phyloP scores from a whole-genome alignment of 2,329 filamentous ascomycete genomes.

The Neophaeococcomyces aloes region DNA sequence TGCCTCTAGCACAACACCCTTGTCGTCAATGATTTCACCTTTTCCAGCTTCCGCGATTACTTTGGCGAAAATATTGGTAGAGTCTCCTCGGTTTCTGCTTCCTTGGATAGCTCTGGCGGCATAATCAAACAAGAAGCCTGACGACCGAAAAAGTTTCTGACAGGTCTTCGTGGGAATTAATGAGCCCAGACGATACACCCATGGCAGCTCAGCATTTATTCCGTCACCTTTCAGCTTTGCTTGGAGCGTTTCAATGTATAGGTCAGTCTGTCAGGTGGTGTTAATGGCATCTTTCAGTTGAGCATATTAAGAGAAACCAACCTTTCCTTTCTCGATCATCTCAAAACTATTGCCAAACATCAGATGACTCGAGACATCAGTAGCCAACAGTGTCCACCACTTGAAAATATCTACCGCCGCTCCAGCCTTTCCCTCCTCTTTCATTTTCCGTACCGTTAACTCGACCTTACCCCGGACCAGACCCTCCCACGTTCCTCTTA shows the following conservation, averaged over 20 bases:
- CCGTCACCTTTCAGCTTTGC: neutral
- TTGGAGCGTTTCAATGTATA: constrained; percentile 1
- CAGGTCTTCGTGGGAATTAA: neutral
- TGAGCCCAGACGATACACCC: neutral
- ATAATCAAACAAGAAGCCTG: neutral
- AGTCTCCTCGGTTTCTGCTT: neutral
- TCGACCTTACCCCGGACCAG: neutral
- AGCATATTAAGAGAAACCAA: neutral
- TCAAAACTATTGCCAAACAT: constrained; percentile 33
- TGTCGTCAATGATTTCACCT: constrained; percentile 19
- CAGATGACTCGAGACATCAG: constrained; percentile 45
- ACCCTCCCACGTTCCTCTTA: neutral
- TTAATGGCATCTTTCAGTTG: neutral
- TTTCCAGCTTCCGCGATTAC: constrained; percentile 16
- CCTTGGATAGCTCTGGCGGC: neutral
- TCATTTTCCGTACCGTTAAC: constrained; percentile 5
- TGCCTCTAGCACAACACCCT: constrained; percentile 31
- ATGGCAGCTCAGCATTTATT: neutral
- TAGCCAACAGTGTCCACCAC: constrained; percentile 45
- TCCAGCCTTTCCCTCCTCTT: neutral
- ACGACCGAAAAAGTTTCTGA: neutral
- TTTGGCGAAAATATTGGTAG: constrained; percentile 1
- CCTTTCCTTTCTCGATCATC: constrained; percentile 1
- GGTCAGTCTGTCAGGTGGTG: neutral
- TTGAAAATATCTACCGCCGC: constrained; percentile 37